Evolutionary conservation across 768 basidiomycete species (phyloP), one percentile per base, ranked within the genome.

Genomic region (Phylloporus rhodoxanthus): DNA sequence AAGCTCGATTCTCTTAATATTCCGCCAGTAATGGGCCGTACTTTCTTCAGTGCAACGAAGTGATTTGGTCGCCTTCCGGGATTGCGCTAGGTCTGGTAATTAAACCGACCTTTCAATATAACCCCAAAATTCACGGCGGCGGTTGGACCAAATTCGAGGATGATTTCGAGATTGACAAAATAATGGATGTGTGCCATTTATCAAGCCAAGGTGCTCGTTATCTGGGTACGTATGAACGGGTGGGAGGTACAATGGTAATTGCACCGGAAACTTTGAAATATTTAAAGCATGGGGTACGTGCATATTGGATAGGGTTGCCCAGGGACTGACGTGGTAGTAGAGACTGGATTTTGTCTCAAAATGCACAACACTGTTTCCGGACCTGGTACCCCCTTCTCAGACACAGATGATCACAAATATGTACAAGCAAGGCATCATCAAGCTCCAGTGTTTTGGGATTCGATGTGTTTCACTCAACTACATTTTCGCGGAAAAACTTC

Each of bases 381-480:
- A 65, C 39, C 40, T 65, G 15, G 32, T 65, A 21, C 53, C 63
- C 20, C 54, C 66, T 10, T 57, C 51, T 14, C 66, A 64, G 19
- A 43, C 41, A 25, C 50, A 46, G 39, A 65, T 65, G 61, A 57
- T 61, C 32, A 45, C 45, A 11, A 59, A 57, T 13, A 68, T 65
- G 64, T 67, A 65, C 40, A 53, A 40, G 45, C 47, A 58, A 14
- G 66, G 63, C 8, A 49, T 68, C 43, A 60, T 68, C 48, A 55
- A 63, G 39, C 47, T 67, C 9, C 51, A 56, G 36, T 63, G 64
- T 45, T 57, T 65, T 43, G 58, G 38, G 9, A 61, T 65, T 48
- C 61, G 36, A 50, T 56, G 61, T 29, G 40, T 65, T 19, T 45
- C 46, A 30, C 52, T 56, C 38, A 48, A 67, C 20, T 45, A 47